phyloP scores from a whole-genome alignment of 2,329 filamentous ascomycete genomes.

The Botrytis tulipae region DNA sequence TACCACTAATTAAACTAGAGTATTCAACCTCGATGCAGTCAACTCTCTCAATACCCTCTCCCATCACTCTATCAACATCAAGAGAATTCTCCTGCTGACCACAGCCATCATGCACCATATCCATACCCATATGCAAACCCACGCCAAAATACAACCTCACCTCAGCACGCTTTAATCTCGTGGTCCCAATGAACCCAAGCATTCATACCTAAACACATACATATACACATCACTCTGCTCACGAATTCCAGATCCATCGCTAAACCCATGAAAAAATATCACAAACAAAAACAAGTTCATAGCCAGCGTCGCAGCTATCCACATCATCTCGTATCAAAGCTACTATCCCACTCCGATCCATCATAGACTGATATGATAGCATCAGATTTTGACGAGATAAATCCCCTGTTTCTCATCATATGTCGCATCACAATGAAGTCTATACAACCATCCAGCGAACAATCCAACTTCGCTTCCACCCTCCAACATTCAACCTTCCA shows the following conservation, averaged over 20 bases:
- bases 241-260: neutral
- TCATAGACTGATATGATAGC: neutral
- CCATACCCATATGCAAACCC: neutral
- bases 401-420: neutral
- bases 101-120: neutral
- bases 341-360: neutral
- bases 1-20: neutral
- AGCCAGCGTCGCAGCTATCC: neutral
- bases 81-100: neutral
- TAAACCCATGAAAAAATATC: neutral
- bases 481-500: neutral
- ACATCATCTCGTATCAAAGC: neutral
- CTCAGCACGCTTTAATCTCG: neutral
- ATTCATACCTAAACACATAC: neutral
- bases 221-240: neutral
- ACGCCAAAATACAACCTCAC: neutral
- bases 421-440: neutral
- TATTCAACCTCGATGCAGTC: neutral
- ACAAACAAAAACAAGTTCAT: neutral
- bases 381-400: neutral
- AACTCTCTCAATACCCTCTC: neutral
- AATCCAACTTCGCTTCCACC: neutral
- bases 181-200: neutral
- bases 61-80: neutral
- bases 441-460: neutral